Percentiles rank a stretch among this genome's conserved stretches.
Evolutionary conservation across 257 asterid genomes (phyloP).

Genomic region (Jacaranda mimosifolia): DNA sequence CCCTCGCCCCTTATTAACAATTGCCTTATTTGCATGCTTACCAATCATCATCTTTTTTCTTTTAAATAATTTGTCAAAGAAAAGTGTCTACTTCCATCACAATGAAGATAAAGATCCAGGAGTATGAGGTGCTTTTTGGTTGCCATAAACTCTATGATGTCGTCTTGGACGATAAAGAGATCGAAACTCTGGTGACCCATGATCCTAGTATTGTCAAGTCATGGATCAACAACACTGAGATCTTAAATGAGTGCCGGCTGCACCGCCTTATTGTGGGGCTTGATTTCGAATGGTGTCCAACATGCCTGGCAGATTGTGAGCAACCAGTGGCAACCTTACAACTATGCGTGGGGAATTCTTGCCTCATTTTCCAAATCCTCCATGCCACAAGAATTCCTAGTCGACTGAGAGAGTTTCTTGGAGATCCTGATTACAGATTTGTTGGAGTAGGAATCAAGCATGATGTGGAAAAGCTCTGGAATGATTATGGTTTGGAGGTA

Average conservation of each 20-base stretch:
- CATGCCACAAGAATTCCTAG: slow-evolving; percentile 25
- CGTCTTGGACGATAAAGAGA: not conserved
- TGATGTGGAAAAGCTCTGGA: slow-evolving; percentile 29
- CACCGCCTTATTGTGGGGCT: slow-evolving; percentile 37
- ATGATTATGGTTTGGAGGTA: slow-evolving; percentile 27
- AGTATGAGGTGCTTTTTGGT: not conserved
- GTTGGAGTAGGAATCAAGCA: slow-evolving; percentile 41
- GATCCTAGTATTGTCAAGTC: slow-evolving; percentile 1
- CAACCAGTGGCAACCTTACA: slow-evolving; percentile 41
- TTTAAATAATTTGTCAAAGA: not conserved
- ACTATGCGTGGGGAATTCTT: slow-evolving; percentile 35
- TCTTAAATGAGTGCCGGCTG: not conserved
- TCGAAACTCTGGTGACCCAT: slow-evolving; percentile 36
- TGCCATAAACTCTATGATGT: not conserved
- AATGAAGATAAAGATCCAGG: not conserved
- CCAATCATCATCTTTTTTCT: not conserved
- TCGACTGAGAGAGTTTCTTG: slow-evolving; percentile 32
- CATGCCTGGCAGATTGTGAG: not conserved
- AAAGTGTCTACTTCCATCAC: not conserved
- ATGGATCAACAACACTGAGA: slow-evolving; percentile 28
- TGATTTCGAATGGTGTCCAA: slow-evolving; percentile 37
- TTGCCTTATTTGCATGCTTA: not conserved
- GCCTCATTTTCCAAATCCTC: slow-evolving; percentile 42
- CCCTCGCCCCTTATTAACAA: too few relatives aligned
- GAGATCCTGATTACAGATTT: slow-evolving; percentile 29